These are phyloP conservation scores for Dictyophora rubrovolvata DNA, from an alignment of 768 basidiomycete species.

Conservation along the genomic window DNA sequence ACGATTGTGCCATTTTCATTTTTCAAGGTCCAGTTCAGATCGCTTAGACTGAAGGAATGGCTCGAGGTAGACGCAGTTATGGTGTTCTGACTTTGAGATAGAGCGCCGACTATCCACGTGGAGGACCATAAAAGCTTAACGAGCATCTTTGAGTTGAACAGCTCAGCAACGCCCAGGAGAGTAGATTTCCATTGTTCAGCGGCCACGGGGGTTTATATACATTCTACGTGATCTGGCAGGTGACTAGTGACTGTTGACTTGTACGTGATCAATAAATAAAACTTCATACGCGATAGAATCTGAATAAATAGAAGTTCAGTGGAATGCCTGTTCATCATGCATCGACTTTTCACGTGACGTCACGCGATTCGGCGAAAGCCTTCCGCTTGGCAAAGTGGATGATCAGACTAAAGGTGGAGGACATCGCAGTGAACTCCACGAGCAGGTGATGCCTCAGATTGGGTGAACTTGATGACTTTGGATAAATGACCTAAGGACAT, in stretches of 20 bases:
- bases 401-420: neutral
- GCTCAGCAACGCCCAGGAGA: neutral
- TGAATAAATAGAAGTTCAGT: neutral
- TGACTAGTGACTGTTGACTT: neutral
- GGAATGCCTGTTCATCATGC: no score
- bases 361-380: neutral
- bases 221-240: neutral
- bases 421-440: no score
- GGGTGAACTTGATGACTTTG: no score
- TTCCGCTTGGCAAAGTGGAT: neutral
- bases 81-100: neutral
- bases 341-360: neutral
- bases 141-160: neutral
- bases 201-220: neutral
- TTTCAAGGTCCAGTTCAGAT: constrained; percentile 40
- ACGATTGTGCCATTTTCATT: constrained; percentile 45
- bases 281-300: neutral
- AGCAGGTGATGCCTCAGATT: no score
- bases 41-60: constrained; percentile 30
- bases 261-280: neutral
- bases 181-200: neutral
- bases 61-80: neutral
- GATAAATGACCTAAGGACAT: no score
- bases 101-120: neutral
- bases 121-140: neutral